Conservation (phyloP, 331 rosid genomes). For the Rhamnella rubrinervis region DNA sequence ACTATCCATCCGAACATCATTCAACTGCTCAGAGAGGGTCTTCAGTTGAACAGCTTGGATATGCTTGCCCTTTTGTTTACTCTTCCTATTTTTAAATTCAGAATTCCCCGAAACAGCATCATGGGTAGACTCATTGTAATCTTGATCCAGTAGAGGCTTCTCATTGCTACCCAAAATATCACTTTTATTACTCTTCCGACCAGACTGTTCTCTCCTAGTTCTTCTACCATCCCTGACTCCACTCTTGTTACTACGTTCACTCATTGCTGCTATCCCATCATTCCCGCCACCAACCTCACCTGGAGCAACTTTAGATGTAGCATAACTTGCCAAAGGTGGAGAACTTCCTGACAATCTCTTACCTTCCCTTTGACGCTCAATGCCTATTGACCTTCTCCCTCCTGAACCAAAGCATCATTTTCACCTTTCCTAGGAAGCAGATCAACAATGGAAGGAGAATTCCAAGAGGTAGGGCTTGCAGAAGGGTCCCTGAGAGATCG, state of each 20-base stretch:
- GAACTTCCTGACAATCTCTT: constrained; percentile 65
- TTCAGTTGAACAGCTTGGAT: constrained; percentile 49
- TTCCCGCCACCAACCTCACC: constrained; percentile 50
- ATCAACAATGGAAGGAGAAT: constrained; percentile 79
- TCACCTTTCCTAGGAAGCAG: constrained; percentile 66
- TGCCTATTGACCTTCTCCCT: constrained; percentile 75
- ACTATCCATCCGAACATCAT: constrained; percentile 62
- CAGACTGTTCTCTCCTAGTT: constrained; percentile 71
- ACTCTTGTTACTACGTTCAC: constrained; percentile 62
- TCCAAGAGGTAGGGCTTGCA: constrained; percentile 98
- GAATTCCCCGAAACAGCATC: constrained; percentile 61
- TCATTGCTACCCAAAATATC: constrained; percentile 50
- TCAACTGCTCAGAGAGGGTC: constrained; percentile 79
- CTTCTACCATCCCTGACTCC: constrained; percentile 58
- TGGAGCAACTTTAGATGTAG: constrained; percentile 67
- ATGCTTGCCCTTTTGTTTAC: constrained; percentile 67
- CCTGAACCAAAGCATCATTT: constrained; percentile 50
- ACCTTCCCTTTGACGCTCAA: constrained; percentile 63
- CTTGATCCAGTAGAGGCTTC: constrained; percentile 48
- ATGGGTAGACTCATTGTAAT: constrained; percentile 44
- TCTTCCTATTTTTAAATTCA: constrained; percentile 60
- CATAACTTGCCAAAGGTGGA: constrained; percentile 56
- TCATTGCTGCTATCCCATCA: constrained; percentile 43
- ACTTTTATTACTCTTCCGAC: constrained; percentile 63
- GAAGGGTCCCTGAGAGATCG: constrained; percentile 96